Base-by-base conservation (phyloP, 2,329 filamentous ascomycete genomes). In the Chaetomiaceae sp. region DNA sequence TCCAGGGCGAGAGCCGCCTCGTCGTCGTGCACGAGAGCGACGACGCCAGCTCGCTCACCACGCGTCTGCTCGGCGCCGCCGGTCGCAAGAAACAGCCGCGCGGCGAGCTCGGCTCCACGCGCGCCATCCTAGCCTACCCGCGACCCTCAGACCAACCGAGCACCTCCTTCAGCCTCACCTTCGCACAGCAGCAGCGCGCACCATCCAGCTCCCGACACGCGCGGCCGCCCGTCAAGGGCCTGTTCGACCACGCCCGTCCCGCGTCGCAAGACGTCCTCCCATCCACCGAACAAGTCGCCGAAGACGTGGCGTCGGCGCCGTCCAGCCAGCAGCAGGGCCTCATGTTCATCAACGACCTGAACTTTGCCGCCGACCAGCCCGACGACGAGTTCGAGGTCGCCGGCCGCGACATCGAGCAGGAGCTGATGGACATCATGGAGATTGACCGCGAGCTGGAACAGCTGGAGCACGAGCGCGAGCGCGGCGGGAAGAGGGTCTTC, bases 351-450 rank as follows among this genome's bases (percentile, higher is more conserved):
- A 69, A 72, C 35, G 74, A 68, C 15, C 59, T 81, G 26, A 69
- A 66, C 39, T 71, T 67, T 2, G 78, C 78, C 2, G 78, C 78
- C 3, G 76, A 81, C 47, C 62, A 66, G 6, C 66, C 66, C 18
- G 69, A 73, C 27, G 69, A 73, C 35, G 72, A 76, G 41, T 66
- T 72, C 24, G 65, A 67, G n/a, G 70, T 67, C 14, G 60, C 63
- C 18, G 65, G 68, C 20, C 66, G 78, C 26, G 71, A 81, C 46
- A 68, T 80, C 11, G 78, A 81, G 58, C 69, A 71, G 24, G 78
- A 81, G 62, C 75, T 81, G 69, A 67, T 84, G 54, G 79, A 82
- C 58, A 79, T 84, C 36, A 76, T 81, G 71, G 78, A 79, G 54
- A 81, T 84, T 57, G 80, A 84, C 54, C 73, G 76, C 48, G 75